A percentile compares a stretch with the other conserved stretches of the same genome.
Evolutionary conservation across 148 eudicot genomes (phyloP).

Genomic region (Rhododendron henanense): DNA sequence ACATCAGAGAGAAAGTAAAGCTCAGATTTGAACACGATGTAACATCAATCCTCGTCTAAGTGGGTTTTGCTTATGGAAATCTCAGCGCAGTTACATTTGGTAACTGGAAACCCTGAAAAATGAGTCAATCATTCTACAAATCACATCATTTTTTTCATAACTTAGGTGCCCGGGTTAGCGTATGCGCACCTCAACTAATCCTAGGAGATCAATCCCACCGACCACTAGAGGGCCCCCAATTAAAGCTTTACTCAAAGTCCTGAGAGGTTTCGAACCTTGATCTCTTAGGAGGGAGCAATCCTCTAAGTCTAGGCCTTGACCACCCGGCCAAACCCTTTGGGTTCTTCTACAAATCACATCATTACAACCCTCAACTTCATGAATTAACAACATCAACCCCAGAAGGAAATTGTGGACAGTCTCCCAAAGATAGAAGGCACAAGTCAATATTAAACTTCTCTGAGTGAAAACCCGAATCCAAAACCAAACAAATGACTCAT

Average conservation of each 20-base stretch:
- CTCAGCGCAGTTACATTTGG: constrained; percentile 77
- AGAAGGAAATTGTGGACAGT: neutral
- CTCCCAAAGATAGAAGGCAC: neutral
- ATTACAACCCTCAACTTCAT: neutral
- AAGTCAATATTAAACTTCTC: neutral
- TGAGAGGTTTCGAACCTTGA: neutral
- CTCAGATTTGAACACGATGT: neutral
- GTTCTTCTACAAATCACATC: neutral
- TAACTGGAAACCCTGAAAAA: constrained; percentile 42
- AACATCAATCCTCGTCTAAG: neutral
- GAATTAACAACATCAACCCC: neutral
- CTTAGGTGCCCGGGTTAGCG: too few relatives aligned
- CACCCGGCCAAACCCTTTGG: too few relatives aligned
- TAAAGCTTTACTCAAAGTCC: neutral
- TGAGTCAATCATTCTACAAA: constrained; percentile 9
- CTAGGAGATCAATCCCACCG: neutral
- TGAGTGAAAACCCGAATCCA: neutral
- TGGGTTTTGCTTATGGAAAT: constrained; percentile 30
- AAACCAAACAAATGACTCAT: neutral
- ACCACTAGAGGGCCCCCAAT: neutral
- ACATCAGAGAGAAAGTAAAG: neutral
- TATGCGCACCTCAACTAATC: too few relatives aligned
- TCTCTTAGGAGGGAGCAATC: neutral
- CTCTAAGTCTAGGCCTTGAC: too few relatives aligned
- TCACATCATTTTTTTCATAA: neutral